Percentiles rank a stretch among this genome's conserved stretches.
These are phyloP conservation scores for Tagetes patula DNA, from an alignment of 129 eudicot genomes.

Conservation along the genomic window DNA sequence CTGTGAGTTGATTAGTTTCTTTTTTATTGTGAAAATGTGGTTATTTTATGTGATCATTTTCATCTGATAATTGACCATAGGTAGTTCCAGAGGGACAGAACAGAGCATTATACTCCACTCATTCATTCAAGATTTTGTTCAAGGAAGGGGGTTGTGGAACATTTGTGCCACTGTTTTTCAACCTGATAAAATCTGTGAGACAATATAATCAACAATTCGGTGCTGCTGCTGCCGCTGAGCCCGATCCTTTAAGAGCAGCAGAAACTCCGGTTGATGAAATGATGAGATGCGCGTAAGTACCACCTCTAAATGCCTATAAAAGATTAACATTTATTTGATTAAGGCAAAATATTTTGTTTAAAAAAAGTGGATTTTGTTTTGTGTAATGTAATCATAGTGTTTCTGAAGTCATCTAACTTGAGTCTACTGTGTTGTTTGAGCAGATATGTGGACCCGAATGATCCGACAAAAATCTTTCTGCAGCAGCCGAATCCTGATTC, in stretches of 20 bases:
- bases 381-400: not conserved
- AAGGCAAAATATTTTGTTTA: not conserved
- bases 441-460: constrained; percentile 96
- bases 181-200: constrained; percentile 70
- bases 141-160: constrained; percentile 99
- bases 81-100: constrained; percentile 84
- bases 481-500: constrained; percentile 90
- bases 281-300: constrained; percentile 96
- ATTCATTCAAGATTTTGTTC: constrained; percentile 86
- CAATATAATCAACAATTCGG: constrained; percentile 53
- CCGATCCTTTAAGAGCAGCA: constrained; percentile 87
- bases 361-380: not conserved
- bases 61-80: constrained; percentile 39
- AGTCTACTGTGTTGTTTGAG: constrained; percentile 20
- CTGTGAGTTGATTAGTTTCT: constrained; percentile 54
- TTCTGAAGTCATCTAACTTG: constrained; percentile 6
- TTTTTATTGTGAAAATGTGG: not conserved
- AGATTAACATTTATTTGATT: too few species aligned
- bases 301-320: not conserved
- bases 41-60: constrained; percentile 12
- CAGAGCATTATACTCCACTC: constrained; percentile 82
- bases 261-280: constrained; percentile 98
- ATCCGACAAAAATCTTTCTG: constrained; percentile 85
- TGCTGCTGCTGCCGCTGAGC: constrained; percentile 39
- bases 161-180: constrained; percentile 78